Percentiles rank a stretch among this genome's conserved stretches.
phyloP scores from a whole-genome alignment of 2,329 filamentous ascomycete genomes.

The Sclerotinia glacialis region DNA sequence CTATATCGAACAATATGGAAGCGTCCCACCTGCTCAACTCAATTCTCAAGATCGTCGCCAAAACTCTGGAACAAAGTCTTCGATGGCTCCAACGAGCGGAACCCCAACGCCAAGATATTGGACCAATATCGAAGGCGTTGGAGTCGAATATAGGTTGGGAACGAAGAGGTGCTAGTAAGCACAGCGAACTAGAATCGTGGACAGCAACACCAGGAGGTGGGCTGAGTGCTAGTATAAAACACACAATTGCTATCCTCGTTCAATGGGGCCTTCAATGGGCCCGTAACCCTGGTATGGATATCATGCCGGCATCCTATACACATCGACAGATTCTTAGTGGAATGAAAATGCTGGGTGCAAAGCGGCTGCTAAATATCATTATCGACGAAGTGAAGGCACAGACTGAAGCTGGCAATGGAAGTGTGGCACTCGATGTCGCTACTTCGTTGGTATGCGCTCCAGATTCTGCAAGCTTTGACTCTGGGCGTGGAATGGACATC shows the following conservation, averaged over 20 bases:
- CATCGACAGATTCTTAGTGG: constrained; percentile 66
- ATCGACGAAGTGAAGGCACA: constrained; percentile 66
- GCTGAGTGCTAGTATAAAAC: constrained; percentile 55
- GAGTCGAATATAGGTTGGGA: constrained; percentile 56
- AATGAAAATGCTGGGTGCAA: constrained; percentile 59
- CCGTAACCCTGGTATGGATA: constrained; percentile 50
- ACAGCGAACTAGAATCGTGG: constrained; percentile 69
- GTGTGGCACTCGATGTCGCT: constrained; percentile 66
- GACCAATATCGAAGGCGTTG: constrained; percentile 65
- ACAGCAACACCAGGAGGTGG: constrained; percentile 55
- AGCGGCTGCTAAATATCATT: constrained; percentile 58
- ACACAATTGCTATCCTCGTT: constrained; percentile 60
- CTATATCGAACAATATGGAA: constrained; percentile 61
- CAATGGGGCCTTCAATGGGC: constrained; percentile 56
- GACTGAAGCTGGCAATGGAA: constrained; percentile 56
- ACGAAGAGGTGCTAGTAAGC: constrained; percentile 59
- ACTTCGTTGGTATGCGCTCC: constrained; percentile 68
- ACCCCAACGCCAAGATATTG: constrained; percentile 65
- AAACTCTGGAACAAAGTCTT: constrained; percentile 64
- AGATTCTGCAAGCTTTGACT: constrained; percentile 43
- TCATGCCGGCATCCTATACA: constrained; percentile 64
- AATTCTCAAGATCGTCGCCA: constrained; percentile 69
- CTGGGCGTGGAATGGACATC: constrained; percentile 23
- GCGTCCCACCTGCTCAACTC: constrained; percentile 66
- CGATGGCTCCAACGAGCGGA: constrained; percentile 64